Percentiles rank a stretch among this genome's conserved stretches.
Conservation (phyloP, 2,329 filamentous ascomycete species). For the Sphaceloma murrayae region DNA sequence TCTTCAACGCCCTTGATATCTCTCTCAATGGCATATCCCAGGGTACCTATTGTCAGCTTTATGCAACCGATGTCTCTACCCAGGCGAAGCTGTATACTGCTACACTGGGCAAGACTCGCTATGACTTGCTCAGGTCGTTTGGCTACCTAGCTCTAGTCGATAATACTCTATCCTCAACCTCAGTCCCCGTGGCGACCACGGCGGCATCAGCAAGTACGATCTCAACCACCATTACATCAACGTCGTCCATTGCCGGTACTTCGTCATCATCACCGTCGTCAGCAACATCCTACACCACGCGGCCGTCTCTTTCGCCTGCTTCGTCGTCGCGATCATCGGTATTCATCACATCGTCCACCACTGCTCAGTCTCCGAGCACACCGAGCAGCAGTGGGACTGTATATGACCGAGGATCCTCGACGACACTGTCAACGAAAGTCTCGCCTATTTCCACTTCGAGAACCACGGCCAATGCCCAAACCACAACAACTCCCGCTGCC, state of each 20-base stretch:
- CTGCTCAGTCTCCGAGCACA: neutral
- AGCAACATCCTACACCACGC: too few species aligned
- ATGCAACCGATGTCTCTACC: conserved; percentile 18
- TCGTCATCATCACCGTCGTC: neutral
- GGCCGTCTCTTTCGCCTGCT: neutral
- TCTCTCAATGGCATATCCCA: conserved; percentile 27
- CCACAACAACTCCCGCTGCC: too few species aligned
- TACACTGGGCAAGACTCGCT: neutral
- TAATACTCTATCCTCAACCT: too few species aligned
- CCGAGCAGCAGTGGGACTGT: too few species aligned
- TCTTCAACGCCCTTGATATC: conserved; percentile 30
- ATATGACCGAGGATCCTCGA: too few species aligned
- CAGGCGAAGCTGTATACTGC: conserved; percentile 12
- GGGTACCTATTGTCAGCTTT: conserved; percentile 31
- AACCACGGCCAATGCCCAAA: too few species aligned
- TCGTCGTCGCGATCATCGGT: neutral
- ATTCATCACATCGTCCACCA: neutral
- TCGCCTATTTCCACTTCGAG: too few species aligned
- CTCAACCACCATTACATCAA: too few species aligned
- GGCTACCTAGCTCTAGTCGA: conserved; percentile 16
- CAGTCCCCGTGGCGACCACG: too few species aligned
- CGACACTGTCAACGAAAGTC: too few species aligned
- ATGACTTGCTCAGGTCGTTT: conserved; percentile 16
- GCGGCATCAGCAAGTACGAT: too few species aligned
- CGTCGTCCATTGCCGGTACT: too few species aligned